phyloP scores from a whole-genome alignment of 208 protist species.

The Tetramitus jugosus region DNA sequence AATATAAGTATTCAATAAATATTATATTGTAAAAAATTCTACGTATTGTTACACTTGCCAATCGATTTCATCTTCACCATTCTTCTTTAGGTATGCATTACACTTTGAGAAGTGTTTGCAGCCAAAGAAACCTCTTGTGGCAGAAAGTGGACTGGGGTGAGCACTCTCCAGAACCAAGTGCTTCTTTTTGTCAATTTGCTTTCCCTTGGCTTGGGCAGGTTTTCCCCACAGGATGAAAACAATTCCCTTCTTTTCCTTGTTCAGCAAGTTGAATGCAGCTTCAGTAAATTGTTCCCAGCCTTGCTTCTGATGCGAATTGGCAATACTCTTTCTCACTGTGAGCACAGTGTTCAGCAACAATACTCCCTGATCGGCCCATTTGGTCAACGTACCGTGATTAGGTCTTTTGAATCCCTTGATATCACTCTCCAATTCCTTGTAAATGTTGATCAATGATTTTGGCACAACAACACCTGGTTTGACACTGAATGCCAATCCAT shows the following conservation, averaged over 20 bases:
- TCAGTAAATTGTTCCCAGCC: constrained; percentile 92
- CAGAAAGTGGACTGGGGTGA: constrained; percentile 48
- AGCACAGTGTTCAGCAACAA: constrained; percentile 91
- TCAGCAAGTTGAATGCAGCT: constrained; percentile 69
- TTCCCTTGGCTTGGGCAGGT: constrained; percentile 77
- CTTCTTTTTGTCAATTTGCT: constrained; percentile 61
- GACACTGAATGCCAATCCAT: constrained; percentile 92
- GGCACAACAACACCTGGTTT: constrained; percentile 65
- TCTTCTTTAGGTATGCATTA: constrained; percentile 40
- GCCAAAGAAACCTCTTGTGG: constrained; percentile 38
- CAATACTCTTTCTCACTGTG: constrained; percentile 75
- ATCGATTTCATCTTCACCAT: background rate
- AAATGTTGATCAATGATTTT: constrained; percentile 86
- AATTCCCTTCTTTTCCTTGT: constrained; percentile 40
- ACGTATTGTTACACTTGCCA: no score
- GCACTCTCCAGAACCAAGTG: constrained; percentile 74
- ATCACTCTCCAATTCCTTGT: constrained; percentile 80
- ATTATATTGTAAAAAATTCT: no score
- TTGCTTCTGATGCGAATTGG: constrained; percentile 80
- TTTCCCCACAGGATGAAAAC: constrained; percentile 90
- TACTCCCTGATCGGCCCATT: constrained; percentile 91
- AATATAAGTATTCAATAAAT: no score
- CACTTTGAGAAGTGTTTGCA: constrained; percentile 47
- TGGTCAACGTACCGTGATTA: constrained; percentile 78
- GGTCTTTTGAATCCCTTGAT: constrained; percentile 66